Percentiles rank a stretch among this genome's conserved stretches.
phyloP scores from a whole-genome alignment of 75 land plant species.

The Cupressus sempervirens region DNA sequence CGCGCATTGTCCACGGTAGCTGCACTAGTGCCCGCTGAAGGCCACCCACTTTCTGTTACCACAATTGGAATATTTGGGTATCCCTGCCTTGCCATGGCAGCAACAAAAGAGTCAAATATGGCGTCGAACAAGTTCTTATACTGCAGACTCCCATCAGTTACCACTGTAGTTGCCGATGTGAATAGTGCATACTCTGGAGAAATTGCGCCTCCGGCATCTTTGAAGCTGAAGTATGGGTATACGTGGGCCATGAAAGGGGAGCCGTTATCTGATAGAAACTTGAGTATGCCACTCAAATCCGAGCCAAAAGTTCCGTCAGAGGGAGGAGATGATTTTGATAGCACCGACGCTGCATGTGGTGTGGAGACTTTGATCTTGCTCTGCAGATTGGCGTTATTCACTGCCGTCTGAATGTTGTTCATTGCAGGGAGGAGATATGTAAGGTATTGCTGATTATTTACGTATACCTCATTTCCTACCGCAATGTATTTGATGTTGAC shows the following conservation, averaged over 20 bases:
- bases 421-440: slow-evolving; percentile 14
- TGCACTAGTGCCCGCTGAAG: slow-evolving; percentile 29
- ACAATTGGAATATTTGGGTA: slow-evolving; percentile 22
- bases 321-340: slow-evolving; percentile 43
- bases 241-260: slow-evolving; percentile 44
- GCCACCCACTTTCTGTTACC: slow-evolving; percentile 69
- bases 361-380: slow-evolving; percentile 51
- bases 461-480: slow-evolving; percentile 36
- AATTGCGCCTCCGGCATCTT: slow-evolving; percentile 9
- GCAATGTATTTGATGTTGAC: slow-evolving; percentile 30
- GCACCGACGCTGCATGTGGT: slow-evolving; percentile 21
- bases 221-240: slow-evolving; percentile 46
- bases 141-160: slow-evolving; percentile 13
- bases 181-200: slow-evolving; percentile 37
- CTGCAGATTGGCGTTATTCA: slow-evolving; percentile 27
- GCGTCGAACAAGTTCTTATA: slow-evolving; percentile 58
- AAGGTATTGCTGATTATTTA: background rate
- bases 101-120: slow-evolving; percentile 35
- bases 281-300: slow-evolving; percentile 29
- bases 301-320: slow-evolving; percentile 31
- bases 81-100: slow-evolving; percentile 43
- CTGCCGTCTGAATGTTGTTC: slow-evolving; percentile 37
- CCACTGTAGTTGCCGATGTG: slow-evolving; percentile 10
- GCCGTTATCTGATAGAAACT: slow-evolving; percentile 30
- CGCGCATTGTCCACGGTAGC: slow-evolving; percentile 35